Evolutionary conservation across 164 flowering plant genomes (phyloP).

Genomic region (Santalum album): DNA sequence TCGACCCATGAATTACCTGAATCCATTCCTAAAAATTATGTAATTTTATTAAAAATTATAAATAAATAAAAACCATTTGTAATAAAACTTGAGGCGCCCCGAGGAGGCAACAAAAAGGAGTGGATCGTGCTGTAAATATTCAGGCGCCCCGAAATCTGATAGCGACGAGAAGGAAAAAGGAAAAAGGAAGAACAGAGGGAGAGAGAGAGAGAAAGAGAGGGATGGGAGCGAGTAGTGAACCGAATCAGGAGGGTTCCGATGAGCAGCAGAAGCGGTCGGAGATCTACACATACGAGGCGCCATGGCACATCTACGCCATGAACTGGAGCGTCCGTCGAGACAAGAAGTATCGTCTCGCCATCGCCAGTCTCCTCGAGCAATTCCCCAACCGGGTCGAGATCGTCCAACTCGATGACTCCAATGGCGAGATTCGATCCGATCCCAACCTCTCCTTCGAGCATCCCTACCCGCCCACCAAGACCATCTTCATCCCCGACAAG

Average conservation of each 20-base stretch:
- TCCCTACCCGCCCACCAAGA: constrained; percentile 84
- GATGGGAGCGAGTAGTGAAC: constrained; percentile 39
- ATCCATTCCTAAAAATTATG: too few species aligned
- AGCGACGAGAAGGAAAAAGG: too few species aligned
- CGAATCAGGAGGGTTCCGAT: constrained; percentile 47
- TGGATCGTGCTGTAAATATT: too few species aligned
- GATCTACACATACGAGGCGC: constrained; percentile 95
- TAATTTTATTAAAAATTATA: too few species aligned
- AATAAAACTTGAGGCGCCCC: too few species aligned
- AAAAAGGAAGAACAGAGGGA: too few species aligned
- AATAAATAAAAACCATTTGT: too few species aligned
- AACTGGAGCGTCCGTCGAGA: constrained; percentile 93
- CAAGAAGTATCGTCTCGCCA: constrained; percentile 87
- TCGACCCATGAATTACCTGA: too few species aligned
- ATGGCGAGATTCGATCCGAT: constrained; percentile 63
- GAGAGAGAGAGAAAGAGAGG: background rate
- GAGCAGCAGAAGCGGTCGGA: constrained; percentile 89
- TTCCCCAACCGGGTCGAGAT: constrained; percentile 68
- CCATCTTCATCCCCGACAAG: constrained; percentile 77
- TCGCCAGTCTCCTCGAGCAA: constrained; percentile 72
- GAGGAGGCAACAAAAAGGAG: too few species aligned
- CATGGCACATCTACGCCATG: constrained; percentile 98
- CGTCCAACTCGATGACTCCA: constrained; percentile 77
- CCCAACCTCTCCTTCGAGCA: constrained; percentile 73
- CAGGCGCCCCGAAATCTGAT: too few species aligned